Base-by-base conservation (phyloP, 345 rosid species). In the Noccaea caerulescens region DNA sequence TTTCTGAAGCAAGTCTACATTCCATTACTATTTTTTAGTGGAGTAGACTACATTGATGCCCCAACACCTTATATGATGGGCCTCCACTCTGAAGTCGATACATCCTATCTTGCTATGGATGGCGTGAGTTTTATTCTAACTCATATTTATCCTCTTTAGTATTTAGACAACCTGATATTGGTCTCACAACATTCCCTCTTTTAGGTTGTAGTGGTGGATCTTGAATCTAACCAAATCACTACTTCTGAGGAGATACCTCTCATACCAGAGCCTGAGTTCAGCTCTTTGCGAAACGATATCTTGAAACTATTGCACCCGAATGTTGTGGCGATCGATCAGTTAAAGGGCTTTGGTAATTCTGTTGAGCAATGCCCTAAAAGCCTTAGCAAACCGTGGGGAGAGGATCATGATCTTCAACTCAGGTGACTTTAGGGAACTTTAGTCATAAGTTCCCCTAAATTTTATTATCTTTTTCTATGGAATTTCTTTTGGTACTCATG, bases 11-110 rank as follows among this genome's bases (percentile, higher is more conserved):
- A 95, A 76, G 99, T 92, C 85, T 88, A 95, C 94, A 95, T 92
- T 87, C 99, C 99, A 53, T 88, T 90, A 76, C 97, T 95, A 75
- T 95, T 95, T 90, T 95, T 89, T 88, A 92, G 96, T 90, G 99
- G 99, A 87, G 99, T 92, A 14, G 98, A 95, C 85, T 92, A 95
- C 78, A 92, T 94, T 81, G 99, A 94, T 74, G 99, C 98, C 68
- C 98, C 99, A 56, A 92, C 96, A 41, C 99, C 99, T 46, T 95
- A 95, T 78, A 92, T 95, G 98, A 95, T 92, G 97, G 99, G 99
- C 78, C 98, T 95, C 72, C 97, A 95, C 84, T 95, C 98, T 45
- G 85, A 79, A 52, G 99, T 92, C 66, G 98, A 92, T 83, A 90
- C 92, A 41, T 87, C 91, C 39, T 49, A 80, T 77, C 94, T 92